Conservation (phyloP, 768 basidiomycete species). For the Naganishia vishniacii region DNA sequence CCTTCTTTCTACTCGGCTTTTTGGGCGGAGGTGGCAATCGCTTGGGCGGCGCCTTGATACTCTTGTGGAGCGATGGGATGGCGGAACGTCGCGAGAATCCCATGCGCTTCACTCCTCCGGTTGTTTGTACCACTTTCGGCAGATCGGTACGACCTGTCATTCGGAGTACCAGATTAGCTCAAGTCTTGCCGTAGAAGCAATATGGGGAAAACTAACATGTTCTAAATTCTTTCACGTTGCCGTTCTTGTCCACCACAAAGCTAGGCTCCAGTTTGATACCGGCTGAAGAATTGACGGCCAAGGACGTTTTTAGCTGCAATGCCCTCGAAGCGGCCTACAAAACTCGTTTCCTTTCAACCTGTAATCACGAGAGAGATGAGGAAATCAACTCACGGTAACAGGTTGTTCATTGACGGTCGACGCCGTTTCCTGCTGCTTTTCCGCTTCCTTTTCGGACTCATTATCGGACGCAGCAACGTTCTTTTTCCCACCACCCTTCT, state of each 20-base stretch:
- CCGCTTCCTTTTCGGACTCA: neutral
- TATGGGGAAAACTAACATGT: conserved; percentile 10
- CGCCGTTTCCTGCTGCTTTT: neutral
- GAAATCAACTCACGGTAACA: neutral
- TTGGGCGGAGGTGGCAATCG: conserved; percentile 24
- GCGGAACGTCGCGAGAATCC: conserved; percentile 24
- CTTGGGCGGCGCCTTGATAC: conserved; percentile 27
- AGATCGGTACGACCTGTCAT: conserved; percentile 25
- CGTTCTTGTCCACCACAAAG: conserved; percentile 28
- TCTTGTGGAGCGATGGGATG: conserved; percentile 28
- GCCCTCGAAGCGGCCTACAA: neutral
- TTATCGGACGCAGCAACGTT: neutral
- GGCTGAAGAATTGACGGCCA: neutral
- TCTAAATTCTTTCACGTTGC: conserved; percentile 25
- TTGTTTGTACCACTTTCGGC: conserved; percentile 25
- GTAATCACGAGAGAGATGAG: neutral
- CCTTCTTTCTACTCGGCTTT: conserved; percentile 25
- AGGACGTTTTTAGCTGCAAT: conserved; percentile 3
- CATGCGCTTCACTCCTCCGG: conserved; percentile 28
- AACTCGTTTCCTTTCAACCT: neutral
- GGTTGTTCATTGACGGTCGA: neutral
- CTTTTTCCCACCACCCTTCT: neutral
- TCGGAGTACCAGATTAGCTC: neutral
- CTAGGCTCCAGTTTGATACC: conserved; percentile 19
- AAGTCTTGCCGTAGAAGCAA: neutral